Conservation (phyloP, 2,329 filamentous ascomycete genomes). For the Penicillium vulpinum region DNA sequence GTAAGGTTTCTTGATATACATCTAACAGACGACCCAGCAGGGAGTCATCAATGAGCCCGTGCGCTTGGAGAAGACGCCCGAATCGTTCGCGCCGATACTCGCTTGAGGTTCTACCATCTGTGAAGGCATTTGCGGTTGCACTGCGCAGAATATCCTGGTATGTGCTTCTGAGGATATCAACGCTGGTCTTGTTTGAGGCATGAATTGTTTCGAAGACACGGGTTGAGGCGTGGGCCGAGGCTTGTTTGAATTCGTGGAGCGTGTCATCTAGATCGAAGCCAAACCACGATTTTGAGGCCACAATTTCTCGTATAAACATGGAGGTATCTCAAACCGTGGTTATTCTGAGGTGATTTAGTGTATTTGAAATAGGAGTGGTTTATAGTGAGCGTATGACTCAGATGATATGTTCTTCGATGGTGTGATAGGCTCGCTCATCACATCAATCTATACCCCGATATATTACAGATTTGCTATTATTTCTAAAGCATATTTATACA, state of each 20-base stretch:
- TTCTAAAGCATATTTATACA: conserved; percentile 5
- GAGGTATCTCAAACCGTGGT: no score
- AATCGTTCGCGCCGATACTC: conserved; percentile 49
- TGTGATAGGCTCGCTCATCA: neutral
- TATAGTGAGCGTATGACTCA: neutral
- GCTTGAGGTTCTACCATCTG: conserved; percentile 47
- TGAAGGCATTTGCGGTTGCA: conserved; percentile 45
- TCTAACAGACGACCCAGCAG: conserved; percentile 12
- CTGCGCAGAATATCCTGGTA: conserved; percentile 39
- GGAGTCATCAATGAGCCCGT: conserved; percentile 7
- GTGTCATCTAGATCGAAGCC: conserved; percentile 54
- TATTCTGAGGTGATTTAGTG: neutral
- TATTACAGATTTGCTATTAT: conserved; percentile 10
- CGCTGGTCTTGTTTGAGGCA: conserved; percentile 1
- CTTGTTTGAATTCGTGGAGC: conserved; percentile 49
- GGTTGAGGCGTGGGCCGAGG: conserved; percentile 39
- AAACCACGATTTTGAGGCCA: conserved; percentile 37
- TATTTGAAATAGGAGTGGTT: neutral
- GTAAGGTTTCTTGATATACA: conserved; percentile 15
- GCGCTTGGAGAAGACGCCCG: conserved; percentile 29
- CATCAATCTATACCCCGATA: neutral
- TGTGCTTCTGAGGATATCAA: conserved; percentile 14
- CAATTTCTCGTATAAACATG: conserved; percentile 22
- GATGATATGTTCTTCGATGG: neutral
- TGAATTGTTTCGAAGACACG: conserved; percentile 36